phyloP scores from a whole-genome alignment of 179 eudicot genomes.

The Carnegiea gigantea region DNA sequence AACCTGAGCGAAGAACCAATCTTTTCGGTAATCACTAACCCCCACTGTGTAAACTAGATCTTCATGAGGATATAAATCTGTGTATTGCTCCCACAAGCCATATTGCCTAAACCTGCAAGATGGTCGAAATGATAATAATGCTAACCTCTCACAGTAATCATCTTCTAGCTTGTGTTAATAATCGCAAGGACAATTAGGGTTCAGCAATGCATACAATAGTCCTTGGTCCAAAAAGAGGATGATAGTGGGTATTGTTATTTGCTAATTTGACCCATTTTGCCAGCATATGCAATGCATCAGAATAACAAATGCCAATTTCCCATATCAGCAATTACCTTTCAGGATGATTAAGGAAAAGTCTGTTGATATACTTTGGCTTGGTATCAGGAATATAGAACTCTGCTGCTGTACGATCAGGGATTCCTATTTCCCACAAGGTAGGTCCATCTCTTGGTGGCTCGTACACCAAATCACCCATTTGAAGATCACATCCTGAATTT shows the following conservation, averaged over 20 bases:
- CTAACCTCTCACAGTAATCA: constrained; percentile 39
- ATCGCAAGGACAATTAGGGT: neutral
- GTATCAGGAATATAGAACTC: constrained; percentile 90
- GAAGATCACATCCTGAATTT: constrained; percentile 44
- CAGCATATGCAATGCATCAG: neutral
- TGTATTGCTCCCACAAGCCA: constrained; percentile 88
- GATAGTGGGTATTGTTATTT: neutral
- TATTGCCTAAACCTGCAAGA: constrained; percentile 75
- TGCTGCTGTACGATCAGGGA: constrained; percentile 88
- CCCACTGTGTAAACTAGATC: constrained; percentile 82
- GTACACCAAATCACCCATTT: constrained; percentile 64
- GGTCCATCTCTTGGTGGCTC: constrained; percentile 95
- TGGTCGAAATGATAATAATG: neutral
- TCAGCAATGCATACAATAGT: neutral
- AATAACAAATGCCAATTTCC: neutral
- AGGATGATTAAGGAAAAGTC: constrained; percentile 59
- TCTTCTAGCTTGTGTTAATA: neutral
- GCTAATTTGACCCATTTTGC: neutral
- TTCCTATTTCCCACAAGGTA: constrained; percentile 94
- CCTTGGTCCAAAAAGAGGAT: neutral
- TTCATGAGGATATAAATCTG: constrained; percentile 69
- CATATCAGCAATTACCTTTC: constrained; percentile 28
- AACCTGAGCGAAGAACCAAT: constrained; percentile 97
- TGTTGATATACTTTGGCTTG: constrained; percentile 67
- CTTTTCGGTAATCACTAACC: constrained; percentile 64